A percentile compares a stretch with the other conserved stretches of the same genome.
These are phyloP conservation scores for Pythium scleroteichum DNA, from an alignment of 352 stramenopile genomes.

Conservation along the genomic window DNA sequence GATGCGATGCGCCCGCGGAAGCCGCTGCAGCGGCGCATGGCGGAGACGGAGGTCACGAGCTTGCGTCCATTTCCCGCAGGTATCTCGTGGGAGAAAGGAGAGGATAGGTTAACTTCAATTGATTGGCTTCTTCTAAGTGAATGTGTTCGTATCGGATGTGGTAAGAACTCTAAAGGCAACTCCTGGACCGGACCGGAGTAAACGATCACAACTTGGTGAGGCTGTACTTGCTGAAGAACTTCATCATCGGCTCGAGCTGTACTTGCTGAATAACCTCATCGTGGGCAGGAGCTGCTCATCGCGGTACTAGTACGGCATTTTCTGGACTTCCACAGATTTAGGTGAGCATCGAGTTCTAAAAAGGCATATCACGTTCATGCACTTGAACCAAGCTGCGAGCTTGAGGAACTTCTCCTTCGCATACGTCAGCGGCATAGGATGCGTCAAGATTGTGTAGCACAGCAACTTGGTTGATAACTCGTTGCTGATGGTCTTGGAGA, in stretches of 20 bases:
- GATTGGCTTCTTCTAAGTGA: slow-evolving; percentile 45
- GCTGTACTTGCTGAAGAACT: slow-evolving; percentile 75
- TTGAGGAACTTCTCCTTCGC: slow-evolving; percentile 55
- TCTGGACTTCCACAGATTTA: slow-evolving; percentile 24
- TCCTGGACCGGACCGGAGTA: no score
- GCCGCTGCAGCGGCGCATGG: no score
- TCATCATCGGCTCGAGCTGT: slow-evolving; percentile 66
- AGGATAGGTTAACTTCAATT: no score
- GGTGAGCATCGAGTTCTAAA: background rate
- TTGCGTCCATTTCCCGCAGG: no score
- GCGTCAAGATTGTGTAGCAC: slow-evolving; percentile 29
- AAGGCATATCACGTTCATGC: slow-evolving; percentile 57
- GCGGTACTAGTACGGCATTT: slow-evolving; percentile 56
- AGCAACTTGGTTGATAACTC: slow-evolving; percentile 44
- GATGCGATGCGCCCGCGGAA: no score
- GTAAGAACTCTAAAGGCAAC: no score
- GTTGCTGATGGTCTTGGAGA: slow-evolving; percentile 68
- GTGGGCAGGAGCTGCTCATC: background rate
- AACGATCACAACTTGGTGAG: slow-evolving; percentile 29
- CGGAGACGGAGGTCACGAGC: no score
- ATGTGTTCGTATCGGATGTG: slow-evolving; percentile 52
- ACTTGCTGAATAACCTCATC: slow-evolving; percentile 75
- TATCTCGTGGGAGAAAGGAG: no score
- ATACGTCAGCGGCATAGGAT: no score
- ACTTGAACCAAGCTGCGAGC: slow-evolving; percentile 55